Conservation (phyloP, 2,329 filamentous ascomycete species). For the Elsinoe ampelina region DNA sequence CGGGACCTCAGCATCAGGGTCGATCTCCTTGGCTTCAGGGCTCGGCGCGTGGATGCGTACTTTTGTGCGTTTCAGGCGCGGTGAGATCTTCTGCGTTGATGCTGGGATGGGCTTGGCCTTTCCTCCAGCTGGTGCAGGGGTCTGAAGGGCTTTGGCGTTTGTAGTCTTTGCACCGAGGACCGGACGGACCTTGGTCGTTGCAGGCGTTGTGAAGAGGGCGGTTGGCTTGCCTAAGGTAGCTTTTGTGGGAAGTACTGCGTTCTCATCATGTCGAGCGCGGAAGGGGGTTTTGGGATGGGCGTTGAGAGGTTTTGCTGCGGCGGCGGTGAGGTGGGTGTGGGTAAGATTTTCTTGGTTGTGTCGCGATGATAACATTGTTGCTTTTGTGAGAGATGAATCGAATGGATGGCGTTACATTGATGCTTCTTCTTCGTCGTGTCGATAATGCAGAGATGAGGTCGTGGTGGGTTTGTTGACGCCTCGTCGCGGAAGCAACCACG, state of each 20-base stretch:
- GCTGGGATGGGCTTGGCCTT: slow-evolving; percentile 30
- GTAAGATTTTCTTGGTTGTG: slow-evolving; percentile 84
- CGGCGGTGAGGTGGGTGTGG: slow-evolving; percentile 61
- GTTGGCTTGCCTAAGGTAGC: slow-evolving; percentile 45
- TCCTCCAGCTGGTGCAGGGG: slow-evolving; percentile 48
- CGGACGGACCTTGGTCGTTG: slow-evolving; percentile 40
- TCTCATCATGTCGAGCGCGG: slow-evolving; percentile 75
- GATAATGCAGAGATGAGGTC: background rate
- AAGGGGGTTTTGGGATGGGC: slow-evolving; percentile 76
- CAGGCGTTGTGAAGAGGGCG: slow-evolving; percentile 66
- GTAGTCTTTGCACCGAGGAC: slow-evolving; percentile 92
- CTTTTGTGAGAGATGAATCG: slow-evolving; percentile 15
- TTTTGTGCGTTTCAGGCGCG: slow-evolving; percentile 44
- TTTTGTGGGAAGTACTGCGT: slow-evolving; percentile 53
- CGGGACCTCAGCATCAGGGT: slow-evolving; percentile 48
- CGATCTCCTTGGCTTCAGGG: slow-evolving; percentile 20
- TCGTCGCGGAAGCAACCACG: slow-evolving; percentile 13
- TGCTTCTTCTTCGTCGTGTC: background rate
- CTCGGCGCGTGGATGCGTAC: slow-evolving; percentile 57
- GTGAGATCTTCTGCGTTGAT: slow-evolving; percentile 45
- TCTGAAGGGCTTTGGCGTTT: slow-evolving; percentile 73
- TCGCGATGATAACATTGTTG: slow-evolving; percentile 59
- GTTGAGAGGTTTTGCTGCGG: slow-evolving; percentile 62
- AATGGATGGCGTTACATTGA: background rate
- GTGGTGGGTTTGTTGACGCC: slow-evolving; percentile 11